A percentile compares a stretch with the other conserved stretches of the same genome.
These are phyloP conservation scores for Elaeagnus macrophylla DNA, from an alignment of 306 rosid species.

Conservation along the genomic window DNA sequence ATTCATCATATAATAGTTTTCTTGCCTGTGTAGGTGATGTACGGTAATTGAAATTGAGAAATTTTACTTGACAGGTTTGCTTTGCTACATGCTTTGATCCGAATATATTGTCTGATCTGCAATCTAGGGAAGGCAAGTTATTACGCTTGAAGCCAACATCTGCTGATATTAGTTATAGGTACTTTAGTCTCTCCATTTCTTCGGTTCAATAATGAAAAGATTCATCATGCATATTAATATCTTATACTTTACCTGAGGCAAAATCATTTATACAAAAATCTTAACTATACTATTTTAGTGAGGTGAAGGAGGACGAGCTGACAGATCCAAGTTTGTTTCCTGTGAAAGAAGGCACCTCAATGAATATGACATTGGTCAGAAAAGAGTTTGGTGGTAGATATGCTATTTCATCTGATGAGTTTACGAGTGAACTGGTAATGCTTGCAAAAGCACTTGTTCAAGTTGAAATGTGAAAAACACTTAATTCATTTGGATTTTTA, in stretches of 20 bases:
- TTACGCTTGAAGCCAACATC: slow-evolving; percentile 69
- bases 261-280: too few relatives aligned
- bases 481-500: slow-evolving; percentile 5
- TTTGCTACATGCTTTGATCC: slow-evolving; percentile 96
- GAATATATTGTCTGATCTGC: slow-evolving; percentile 59
- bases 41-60: slow-evolving; percentile 3
- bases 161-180: slow-evolving; percentile 74
- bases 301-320: slow-evolving; percentile 56
- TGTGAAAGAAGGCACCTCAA: slow-evolving; percentile 29
- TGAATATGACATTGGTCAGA: slow-evolving; percentile 55
- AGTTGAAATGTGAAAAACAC: slow-evolving; percentile 7
- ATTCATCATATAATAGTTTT: slow-evolving; percentile 16
- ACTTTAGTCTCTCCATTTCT: slow-evolving; percentile 18
- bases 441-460: slow-evolving; percentile 12
- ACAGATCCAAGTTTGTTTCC: slow-evolving; percentile 39
- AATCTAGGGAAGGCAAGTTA: slow-evolving; percentile 59
- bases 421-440: slow-evolving; percentile 75
- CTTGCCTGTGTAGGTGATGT: slow-evolving; percentile 2
- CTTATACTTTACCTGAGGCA: too few relatives aligned
- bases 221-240: too few relatives aligned
- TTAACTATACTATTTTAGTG: slow-evolving; percentile 35
- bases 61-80: slow-evolving; percentile 56
- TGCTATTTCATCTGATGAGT: slow-evolving; percentile 82
- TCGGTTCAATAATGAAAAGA: too few relatives aligned
- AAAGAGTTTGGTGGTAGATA: slow-evolving; percentile 77